A percentile compares a stretch with the other conserved stretches of the same genome.
Conservation (phyloP, 1,284 basidiomycete genomes). For the Pseudozyma sp. region DNA sequence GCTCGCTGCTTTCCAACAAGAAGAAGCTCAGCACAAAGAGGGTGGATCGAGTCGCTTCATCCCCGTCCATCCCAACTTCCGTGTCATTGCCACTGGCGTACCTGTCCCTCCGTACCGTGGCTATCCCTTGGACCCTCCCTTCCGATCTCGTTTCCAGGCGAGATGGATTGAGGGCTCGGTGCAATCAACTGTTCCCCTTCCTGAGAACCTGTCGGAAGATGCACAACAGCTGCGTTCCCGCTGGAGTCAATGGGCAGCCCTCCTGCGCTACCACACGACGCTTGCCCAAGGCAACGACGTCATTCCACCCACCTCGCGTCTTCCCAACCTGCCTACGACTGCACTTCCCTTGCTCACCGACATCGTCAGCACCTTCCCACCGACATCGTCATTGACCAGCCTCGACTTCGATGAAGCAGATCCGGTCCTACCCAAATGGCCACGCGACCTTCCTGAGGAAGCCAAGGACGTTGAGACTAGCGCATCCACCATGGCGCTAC, state of each 20-base stretch:
- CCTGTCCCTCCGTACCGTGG: slow-evolving; percentile 69
- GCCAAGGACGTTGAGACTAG: slow-evolving; percentile 32
- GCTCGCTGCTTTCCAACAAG: slow-evolving; percentile 48
- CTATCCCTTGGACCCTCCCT: slow-evolving; percentile 69
- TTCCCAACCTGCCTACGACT: slow-evolving; percentile 64
- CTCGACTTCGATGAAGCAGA: slow-evolving; percentile 38
- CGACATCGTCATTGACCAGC: slow-evolving; percentile 23
- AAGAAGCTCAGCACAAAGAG: slow-evolving; percentile 25
- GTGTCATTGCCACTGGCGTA: slow-evolving; percentile 68
- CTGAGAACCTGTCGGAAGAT: slow-evolving; percentile 26
- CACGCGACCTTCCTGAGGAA: slow-evolving; percentile 23
- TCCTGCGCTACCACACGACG: slow-evolving; percentile 58
- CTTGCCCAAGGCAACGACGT: slow-evolving; percentile 56
- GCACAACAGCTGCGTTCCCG: slow-evolving; percentile 50
- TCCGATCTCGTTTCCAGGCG: slow-evolving; percentile 69
- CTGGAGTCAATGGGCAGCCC: slow-evolving; percentile 55
- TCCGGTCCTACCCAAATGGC: slow-evolving; percentile 39
- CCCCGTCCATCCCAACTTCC: slow-evolving; percentile 68
- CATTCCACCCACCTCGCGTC: slow-evolving; percentile 58
- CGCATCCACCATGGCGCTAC: slow-evolving; percentile 52
- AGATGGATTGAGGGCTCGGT: slow-evolving; percentile 67
- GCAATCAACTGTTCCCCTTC: slow-evolving; percentile 36
- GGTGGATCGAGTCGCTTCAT: slow-evolving; percentile 57
- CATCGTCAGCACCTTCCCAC: slow-evolving; percentile 58
- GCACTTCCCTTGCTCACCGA: slow-evolving; percentile 61